phyloP scores from a whole-genome alignment of 352 stramenopile genomes.

The Thraustochytrium sp. region DNA sequence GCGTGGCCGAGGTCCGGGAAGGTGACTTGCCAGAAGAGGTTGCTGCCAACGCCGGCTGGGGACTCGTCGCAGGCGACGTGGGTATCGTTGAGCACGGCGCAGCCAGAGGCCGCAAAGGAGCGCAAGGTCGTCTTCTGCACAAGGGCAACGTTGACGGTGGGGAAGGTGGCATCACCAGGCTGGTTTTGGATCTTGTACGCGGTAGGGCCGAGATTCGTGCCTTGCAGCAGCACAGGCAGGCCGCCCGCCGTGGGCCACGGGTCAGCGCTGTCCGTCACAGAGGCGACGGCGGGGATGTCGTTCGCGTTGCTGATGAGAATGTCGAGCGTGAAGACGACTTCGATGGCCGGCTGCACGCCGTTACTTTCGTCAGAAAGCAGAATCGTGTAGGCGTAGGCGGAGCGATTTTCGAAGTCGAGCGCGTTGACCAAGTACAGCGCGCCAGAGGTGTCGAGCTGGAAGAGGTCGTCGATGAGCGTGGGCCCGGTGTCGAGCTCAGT shows the following conservation, averaged over 20 bases:
- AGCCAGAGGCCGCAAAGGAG: not conserved
- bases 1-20: not conserved
- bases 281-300: not conserved
- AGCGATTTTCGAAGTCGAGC: slow-evolving; percentile 35
- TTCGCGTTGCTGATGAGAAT: slow-evolving; percentile 3
- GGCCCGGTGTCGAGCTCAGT: not conserved
- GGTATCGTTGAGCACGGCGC: not conserved
- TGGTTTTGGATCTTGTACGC: slow-evolving; percentile 27
- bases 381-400: not conserved
- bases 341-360: not conserved
- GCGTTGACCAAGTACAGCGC: not conserved
- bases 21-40: not conserved
- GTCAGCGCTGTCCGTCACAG: not conserved
- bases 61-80: not conserved
- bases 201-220: slow-evolving; percentile 8
- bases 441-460: not conserved
- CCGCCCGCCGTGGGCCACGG: slow-evolving; percentile 33
- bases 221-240: not conserved
- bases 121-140: not conserved
- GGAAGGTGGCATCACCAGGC: not conserved
- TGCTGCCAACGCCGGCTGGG: not conserved
- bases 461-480: not conserved
- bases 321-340: not conserved
- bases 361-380: not conserved
- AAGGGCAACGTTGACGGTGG: not conserved